phyloP scores from a whole-genome alignment of 2,329 filamentous ascomycete species.

The Phyllosticta paracitricarpa region DNA sequence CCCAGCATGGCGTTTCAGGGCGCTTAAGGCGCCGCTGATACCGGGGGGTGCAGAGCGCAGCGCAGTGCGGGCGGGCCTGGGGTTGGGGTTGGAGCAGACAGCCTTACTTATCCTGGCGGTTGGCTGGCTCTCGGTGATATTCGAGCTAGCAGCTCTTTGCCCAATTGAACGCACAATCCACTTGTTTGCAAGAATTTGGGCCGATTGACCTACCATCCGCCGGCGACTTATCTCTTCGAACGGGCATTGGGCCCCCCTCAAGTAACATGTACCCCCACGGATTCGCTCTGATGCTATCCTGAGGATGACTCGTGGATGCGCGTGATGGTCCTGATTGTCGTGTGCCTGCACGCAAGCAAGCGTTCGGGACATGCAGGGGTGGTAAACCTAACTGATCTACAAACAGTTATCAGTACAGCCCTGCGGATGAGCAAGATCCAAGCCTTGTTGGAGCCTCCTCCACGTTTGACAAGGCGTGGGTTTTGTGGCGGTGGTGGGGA shows the following conservation, averaged over 20 bases:
- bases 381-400: background rate
- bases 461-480: background rate
- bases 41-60: background rate
- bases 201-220: background rate
- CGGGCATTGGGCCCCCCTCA: no score
- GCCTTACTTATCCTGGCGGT: background rate
- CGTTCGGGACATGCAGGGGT: background rate
- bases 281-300: background rate
- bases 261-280: background rate
- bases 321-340: background rate
- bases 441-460: background rate
- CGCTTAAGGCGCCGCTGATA: background rate
- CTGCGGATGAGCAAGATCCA: background rate
- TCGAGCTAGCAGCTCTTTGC: background rate
- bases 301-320: background rate
- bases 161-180: background rate
- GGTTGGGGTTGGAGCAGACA: background rate
- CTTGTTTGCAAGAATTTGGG: background rate
- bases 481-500: background rate
- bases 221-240: background rate
- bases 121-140: background rate
- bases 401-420: background rate
- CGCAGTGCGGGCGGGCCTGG: background rate
- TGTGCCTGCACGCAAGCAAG: background rate
- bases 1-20: background rate